Base-by-base conservation (phyloP, 2,329 filamentous ascomycete genomes). In the Hymenoscyphus repandus region DNA sequence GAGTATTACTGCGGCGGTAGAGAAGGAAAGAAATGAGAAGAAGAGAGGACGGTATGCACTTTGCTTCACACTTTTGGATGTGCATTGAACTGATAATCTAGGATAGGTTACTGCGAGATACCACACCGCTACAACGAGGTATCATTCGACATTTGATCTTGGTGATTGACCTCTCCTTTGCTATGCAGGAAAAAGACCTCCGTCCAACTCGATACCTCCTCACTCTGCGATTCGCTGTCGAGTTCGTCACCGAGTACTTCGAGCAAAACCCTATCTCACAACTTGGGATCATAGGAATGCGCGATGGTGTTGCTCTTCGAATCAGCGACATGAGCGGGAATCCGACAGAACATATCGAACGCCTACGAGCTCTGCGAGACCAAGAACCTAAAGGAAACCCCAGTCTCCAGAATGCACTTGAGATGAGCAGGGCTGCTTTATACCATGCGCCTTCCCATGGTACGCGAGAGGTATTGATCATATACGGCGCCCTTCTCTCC, bases 221-320 rank as follows among this genome's bases (percentile, higher is more conserved):
- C 31, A 86, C 85, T 47, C 77, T 96, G 64, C 84, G 84, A 57
- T 95, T 90, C 69, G 86, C 90, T 13, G 81, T 86, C 57, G 86
- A 90, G 51, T 99, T 97, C 69, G 86, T 97, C 44, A 80, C 85
- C 52, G 92, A 96, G 68, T 99, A 90, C 71, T 99, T 97, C 66
- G 93, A 97, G 70, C 93, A 99, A 70, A 99, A 99, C 64, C 93
- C 93, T 10, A 97, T 99, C 59, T 95, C 90, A 9, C 93, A 99
- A 70, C 80, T 99, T 50, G 91, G 88, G 20, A 86, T 99, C 30
- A 75, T 99, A 36, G 92, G 88, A 45, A 96, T 97, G 88, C 82
- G 88, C 55, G 93, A 97, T 67, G 93, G 93, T 13, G 76, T 97
- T 13, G 91, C 91, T 2, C 75, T 95, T 20, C 77, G 88, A 36